Conservation (phyloP, 108 stramenopile species). For the Nitzschia sp. region DNA sequence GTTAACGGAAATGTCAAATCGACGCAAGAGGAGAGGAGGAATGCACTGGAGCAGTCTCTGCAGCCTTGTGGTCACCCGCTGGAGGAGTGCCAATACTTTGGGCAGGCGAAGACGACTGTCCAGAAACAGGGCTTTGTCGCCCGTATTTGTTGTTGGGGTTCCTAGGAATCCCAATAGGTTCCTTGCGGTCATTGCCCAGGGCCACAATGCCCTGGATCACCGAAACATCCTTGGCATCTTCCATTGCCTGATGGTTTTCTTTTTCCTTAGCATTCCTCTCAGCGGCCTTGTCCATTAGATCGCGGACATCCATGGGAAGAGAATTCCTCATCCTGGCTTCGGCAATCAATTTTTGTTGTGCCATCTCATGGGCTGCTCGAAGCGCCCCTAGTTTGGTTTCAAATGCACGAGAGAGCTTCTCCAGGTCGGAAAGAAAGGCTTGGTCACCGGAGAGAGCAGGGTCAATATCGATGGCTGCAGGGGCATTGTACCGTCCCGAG, state of each 20-base stretch:
- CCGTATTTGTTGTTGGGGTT: slow-evolving; percentile 14
- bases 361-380: slow-evolving; percentile 73
- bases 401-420: slow-evolving; percentile 66
- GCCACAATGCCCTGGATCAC: slow-evolving; percentile 26
- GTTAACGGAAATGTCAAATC: too few species aligned
- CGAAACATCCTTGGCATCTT: slow-evolving; percentile 35
- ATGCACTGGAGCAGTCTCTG: too few species aligned
- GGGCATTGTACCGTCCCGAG: slow-evolving; percentile 37
- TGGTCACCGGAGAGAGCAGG: slow-evolving; percentile 62
- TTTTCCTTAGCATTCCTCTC: slow-evolving; percentile 46
- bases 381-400: slow-evolving; percentile 65
- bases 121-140: slow-evolving; percentile 9
- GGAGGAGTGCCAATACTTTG: background rate
- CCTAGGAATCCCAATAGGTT: slow-evolving; percentile 13
- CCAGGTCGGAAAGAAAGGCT: slow-evolving; percentile 61
- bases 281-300: slow-evolving; percentile 76
- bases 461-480: slow-evolving; percentile 51
- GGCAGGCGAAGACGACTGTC: background rate
- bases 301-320: slow-evolving; percentile 68
- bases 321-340: slow-evolving; percentile 71
- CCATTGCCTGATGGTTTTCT: slow-evolving; percentile 33
- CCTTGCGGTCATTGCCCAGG: background rate
- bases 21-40: too few species aligned
- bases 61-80: too few species aligned
- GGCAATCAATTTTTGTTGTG: slow-evolving; percentile 78